Evolutionary conservation across 768 basidiomycete genomes (phyloP), one percentile per base, ranked within the genome.

Genomic region (Austroboletus eburneus): DNA sequence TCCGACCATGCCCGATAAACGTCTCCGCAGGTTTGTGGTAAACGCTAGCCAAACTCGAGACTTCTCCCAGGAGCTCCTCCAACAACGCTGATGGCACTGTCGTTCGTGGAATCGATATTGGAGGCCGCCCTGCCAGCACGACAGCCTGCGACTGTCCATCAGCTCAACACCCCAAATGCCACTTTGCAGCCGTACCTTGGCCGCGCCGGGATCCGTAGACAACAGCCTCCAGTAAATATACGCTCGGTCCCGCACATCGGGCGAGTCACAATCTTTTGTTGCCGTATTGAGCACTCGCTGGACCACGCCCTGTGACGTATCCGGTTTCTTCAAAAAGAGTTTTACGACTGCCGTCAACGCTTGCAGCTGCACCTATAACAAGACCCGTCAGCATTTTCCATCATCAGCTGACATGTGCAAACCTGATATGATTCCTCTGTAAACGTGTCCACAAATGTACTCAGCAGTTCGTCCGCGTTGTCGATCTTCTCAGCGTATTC

Each of bases 1-100:
- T 74, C 39, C 94, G 77, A 8, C 96, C 95, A 54, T 83, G 82
- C 0, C 95, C 96, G 46, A 99, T 81, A 59, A 99, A 99, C 0
- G 96, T 97, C 63, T 92, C 90, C 29, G 83, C 84, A 0, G 96
- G 96, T 66, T 96, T 97, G 71, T 99, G 96, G 63, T 99, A 99
- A 2, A 95, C 92, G 61, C 92, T 95, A 5, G 92, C 91, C 17
- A 98, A 70, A 36, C 78, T 83, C 2, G 91, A 91, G 18, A 98
- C 79, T 63, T 98, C 96, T 24, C 85, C 81, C 0, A 98, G 68
- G 3, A 99, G 78, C 61, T 98, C 96, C 59, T 98, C 94, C 25
- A 98, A 70, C 16, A 97, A 69, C 0, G 80, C 90, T 2, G 91
- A 79, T 0, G 94, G 74, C 1, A 99, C 91, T 1, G 91, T 93